Conservation (phyloP, 2,329 filamentous ascomycete genomes). For the Bipolaris victoriae region DNA sequence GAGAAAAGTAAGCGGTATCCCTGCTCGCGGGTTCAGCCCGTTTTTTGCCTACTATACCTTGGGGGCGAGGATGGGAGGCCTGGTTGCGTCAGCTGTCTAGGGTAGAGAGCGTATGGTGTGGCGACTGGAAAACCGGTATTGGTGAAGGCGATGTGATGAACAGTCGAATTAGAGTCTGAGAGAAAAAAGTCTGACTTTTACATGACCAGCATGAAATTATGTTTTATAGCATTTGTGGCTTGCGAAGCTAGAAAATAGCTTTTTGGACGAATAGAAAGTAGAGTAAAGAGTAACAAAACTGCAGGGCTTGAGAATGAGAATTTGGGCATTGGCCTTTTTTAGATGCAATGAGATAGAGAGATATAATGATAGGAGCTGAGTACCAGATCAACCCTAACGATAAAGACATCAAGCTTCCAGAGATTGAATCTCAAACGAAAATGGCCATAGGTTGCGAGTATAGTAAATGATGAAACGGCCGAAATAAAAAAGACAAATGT, state of each 20-base stretch:
- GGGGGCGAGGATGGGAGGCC: neutral
- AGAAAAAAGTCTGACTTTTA: neutral
- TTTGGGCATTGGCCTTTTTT: neutral
- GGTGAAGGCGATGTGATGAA: neutral
- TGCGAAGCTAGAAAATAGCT: neutral
- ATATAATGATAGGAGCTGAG: neutral
- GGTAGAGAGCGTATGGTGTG: neutral
- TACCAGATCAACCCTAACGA: neutral
- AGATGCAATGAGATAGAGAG: neutral
- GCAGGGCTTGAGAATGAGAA: neutral
- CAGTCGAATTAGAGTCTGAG: neutral
- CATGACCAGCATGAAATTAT: constrained; percentile 7
- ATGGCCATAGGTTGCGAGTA: neutral
- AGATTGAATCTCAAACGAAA: neutral
- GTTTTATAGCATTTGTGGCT: neutral
- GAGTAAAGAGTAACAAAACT: neutral
- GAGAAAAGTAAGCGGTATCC: neutral
- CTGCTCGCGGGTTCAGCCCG: neutral
- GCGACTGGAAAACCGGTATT: neutral
- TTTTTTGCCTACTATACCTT: neutral
- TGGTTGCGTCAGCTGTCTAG: neutral
- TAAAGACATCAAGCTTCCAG: neutral
- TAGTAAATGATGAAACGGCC: neutral
- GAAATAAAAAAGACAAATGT: neutral
- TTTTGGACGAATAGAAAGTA: neutral